Evolutionary conservation across 148 eudicot genomes (phyloP), one percentile per base, ranked within the genome.

Genomic region (Bassia scoparia): DNA sequence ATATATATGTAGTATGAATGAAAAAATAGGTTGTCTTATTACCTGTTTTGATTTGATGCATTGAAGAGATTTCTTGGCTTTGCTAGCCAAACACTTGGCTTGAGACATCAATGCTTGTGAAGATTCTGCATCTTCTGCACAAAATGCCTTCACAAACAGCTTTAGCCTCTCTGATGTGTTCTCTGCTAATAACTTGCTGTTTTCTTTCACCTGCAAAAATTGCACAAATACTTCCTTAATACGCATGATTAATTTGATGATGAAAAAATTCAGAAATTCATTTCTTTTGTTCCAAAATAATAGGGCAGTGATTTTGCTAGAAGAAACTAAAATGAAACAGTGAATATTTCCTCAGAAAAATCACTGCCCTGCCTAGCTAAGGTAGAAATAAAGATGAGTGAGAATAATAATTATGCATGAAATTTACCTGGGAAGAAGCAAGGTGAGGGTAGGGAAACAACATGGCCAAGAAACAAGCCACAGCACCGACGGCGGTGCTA

Each of bases 401-500:
- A n/a, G n/a, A n/a, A n/a, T 41, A 13, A 48, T 27, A 41, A 30
- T 7, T 11, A 58, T 27, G 2, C 21, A 21, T 16, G 6, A 1
- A 0, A 58, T 24, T 43, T 82, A 90, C 96, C 96, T 88, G 83
- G 24, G 66, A 73, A 37, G 60, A 76, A 24, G 96, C 92, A 43
- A 90, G 79, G 46, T 77, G 80, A 53, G 93, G 96, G 68, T 70
- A 85, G 2, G 96, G 96, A 66, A 90, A 46, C 74, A 90, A 63
- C 81, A 90, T 33, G 46, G 93, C 93, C n/a, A 87, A 30, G 37
- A 90, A 83, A 80, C 90, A 84, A 71, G 93, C 89, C 63, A 84
- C 29, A 2, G 84, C 90, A n/a, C 96, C 96, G 56, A 87, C 62
- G 13, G 88, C 93, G 8, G 96, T 90, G 74, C 93, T 87, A 31